Percentiles rank a stretch among this genome's conserved stretches.
phyloP scores from a whole-genome alignment of 176 grass and related monocot genomes.

The Triticum turgidum region DNA sequence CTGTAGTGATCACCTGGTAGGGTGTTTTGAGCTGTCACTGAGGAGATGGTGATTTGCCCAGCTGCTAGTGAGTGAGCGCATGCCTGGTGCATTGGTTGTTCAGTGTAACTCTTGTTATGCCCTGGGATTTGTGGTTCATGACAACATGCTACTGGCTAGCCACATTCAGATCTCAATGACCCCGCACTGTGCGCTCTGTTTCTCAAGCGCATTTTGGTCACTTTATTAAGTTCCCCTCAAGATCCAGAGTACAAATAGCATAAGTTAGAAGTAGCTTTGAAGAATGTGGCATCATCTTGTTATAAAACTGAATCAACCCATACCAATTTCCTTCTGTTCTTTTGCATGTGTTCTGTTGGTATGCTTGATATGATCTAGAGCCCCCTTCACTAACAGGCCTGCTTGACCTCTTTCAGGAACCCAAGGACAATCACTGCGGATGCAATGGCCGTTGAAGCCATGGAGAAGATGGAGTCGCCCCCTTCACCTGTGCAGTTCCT shows the following conservation, averaged over 20 bases:
- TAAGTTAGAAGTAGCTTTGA: neutral
- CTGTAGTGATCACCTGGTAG: neutral
- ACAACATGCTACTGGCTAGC: too few species aligned
- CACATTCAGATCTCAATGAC: too few species aligned
- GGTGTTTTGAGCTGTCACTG: neutral
- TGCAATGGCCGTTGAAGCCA: conserved; percentile 84
- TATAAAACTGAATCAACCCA: neutral
- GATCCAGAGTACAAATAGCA: neutral
- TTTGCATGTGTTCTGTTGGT: too few species aligned
- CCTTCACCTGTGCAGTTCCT: conserved; percentile 94
- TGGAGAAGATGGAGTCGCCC: conserved; percentile 87
- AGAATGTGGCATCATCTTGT: neutral
- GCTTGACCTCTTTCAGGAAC: conserved; percentile 36
- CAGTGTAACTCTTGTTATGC: neutral
- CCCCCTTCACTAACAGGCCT: neutral
- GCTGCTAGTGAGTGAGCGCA: neutral
- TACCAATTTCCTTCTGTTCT: neutral
- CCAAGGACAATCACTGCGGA: conserved; percentile 83
- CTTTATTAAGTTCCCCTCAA: neutral
- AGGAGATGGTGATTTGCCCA: neutral
- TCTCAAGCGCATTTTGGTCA: neutral
- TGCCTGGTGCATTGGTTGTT: neutral
- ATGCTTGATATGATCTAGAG: neutral
- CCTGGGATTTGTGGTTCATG: neutral
- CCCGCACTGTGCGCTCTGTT: too few species aligned